Conservation (phyloP, 1,139 yeast species). For the Taphrina flavorubra region DNA sequence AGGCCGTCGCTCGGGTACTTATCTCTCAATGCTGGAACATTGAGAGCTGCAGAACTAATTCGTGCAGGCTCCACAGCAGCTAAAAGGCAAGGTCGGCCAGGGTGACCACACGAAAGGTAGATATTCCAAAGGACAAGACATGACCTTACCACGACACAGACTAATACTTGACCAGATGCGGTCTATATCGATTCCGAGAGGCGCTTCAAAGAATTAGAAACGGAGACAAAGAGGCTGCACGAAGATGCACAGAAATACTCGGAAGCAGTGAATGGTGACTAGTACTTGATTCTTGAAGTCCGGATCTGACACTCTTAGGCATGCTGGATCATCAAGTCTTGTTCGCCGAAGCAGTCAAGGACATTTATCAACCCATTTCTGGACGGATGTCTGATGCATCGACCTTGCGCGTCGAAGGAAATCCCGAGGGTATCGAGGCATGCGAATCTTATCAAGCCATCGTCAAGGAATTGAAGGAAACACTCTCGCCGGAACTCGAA, state of each 20-base stretch:
- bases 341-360: slow-evolving; percentile 91
- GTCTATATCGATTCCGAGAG: slow-evolving; percentile 95
- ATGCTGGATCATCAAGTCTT: slow-evolving; percentile 93
- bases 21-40: neutral
- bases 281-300: neutral
- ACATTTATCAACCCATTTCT: slow-evolving; percentile 91
- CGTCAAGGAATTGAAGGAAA: slow-evolving; percentile 81
- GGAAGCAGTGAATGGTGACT: slow-evolving; percentile 78
- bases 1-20: slow-evolving; percentile 24
- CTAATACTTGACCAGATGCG: slow-evolving; percentile 59
- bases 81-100: slow-evolving; percentile 77
- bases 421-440: slow-evolving; percentile 94
- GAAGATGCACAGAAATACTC: slow-evolving; percentile 90
- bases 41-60: neutral
- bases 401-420: slow-evolving; percentile 83
- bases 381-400: slow-evolving; percentile 91
- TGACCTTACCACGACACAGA: slow-evolving; percentile 64
- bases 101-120: slow-evolving; percentile 42
- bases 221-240: slow-evolving; percentile 84
- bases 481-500: slow-evolving; percentile 89
- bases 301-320: slow-evolving; percentile 9
- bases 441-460: slow-evolving; percentile 88
- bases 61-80: slow-evolving; percentile 62
- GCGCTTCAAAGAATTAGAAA: slow-evolving; percentile 88
- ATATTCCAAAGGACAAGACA: too few species aligned